phyloP scores from a whole-genome alignment of 306 rosid species.

The Vachellia pachyceras region DNA sequence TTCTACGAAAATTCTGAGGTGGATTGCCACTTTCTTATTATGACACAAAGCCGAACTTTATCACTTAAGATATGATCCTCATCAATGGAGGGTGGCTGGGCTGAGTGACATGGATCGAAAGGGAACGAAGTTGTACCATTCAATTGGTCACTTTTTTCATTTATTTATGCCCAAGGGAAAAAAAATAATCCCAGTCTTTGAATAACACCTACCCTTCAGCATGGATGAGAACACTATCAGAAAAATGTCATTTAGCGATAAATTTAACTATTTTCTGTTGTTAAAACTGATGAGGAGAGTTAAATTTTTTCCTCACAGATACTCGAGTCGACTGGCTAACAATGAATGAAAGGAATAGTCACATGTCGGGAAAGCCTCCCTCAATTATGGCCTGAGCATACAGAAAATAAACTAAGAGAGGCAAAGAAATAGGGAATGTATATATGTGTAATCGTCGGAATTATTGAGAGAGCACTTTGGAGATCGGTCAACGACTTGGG shows the following conservation, averaged over 20 bases:
- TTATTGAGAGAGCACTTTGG: background rate
- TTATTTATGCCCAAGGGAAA: too few relatives aligned
- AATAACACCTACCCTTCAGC: background rate
- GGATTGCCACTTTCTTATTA: slow-evolving; percentile 32
- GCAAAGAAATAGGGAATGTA: background rate
- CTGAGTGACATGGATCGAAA: background rate
- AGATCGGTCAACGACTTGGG: background rate
- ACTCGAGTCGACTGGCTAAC: background rate
- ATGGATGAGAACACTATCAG: background rate
- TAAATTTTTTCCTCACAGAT: too few relatives aligned
- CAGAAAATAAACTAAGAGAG: background rate
- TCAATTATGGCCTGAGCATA: background rate
- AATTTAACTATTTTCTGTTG: too few relatives aligned
- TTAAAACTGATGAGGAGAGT: too few relatives aligned
- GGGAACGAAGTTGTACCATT: background rate
- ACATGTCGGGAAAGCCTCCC: background rate
- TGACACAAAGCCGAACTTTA: slow-evolving; percentile 7
- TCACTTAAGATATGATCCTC: background rate
- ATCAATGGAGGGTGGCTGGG: background rate
- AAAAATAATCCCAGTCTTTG: too few relatives aligned
- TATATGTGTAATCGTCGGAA: background rate
- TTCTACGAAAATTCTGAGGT: background rate
- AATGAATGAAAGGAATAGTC: too few relatives aligned
- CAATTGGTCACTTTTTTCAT: background rate
- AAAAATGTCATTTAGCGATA: too few relatives aligned